Base-by-base conservation (phyloP, 257 asterid species). In the Solanum piurae region DNA sequence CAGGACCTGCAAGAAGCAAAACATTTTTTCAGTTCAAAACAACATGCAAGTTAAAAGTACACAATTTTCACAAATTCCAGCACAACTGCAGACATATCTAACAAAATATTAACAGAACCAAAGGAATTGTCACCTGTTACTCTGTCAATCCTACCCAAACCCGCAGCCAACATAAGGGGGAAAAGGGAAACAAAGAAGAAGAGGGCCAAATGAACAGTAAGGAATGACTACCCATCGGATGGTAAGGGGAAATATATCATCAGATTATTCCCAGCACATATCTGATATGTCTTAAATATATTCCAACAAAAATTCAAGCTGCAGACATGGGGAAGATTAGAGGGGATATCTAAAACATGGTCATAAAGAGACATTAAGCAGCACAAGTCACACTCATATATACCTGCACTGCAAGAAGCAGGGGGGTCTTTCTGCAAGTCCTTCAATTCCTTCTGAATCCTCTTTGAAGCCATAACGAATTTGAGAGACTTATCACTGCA, bases 361-460 rank as follows among this genome's bases (percentile, higher is more conserved):
- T 11, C 8, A 13, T 29, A 36, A 85, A 23, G 77, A 85, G 49
- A 62, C 38, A 46, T 58, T 42, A 74, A 79, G 64, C 38, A 79
- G 37, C 25, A 79, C n/a, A 44, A 79, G 66, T 44, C 25, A 42
- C 84, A 27, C 31, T 76, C 66, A 44, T 16, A 90, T 89, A 64
- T 38, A 93, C 96, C 96, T 83, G 96, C 96, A 83, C 94, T 93
- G 91, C 96, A 93, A 40, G 96, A 90, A 34, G 91, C 91, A n/a
- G 96, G 96, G 80, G 96, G 96, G 77, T 93, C 96, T 88, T 90
- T 92, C 86, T 90, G 91, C 93, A 93, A 87, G 85, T 93, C 96
- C 89, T 92, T 93, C 88, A 93, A 58, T 89, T 93, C 96, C 87
- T 92, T 93, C 84, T 87, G 94, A 88, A 93, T 92, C 91, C 96